phyloP scores from a whole-genome alignment of 129 eudicot genomes.

The Flaveria robusta region DNA sequence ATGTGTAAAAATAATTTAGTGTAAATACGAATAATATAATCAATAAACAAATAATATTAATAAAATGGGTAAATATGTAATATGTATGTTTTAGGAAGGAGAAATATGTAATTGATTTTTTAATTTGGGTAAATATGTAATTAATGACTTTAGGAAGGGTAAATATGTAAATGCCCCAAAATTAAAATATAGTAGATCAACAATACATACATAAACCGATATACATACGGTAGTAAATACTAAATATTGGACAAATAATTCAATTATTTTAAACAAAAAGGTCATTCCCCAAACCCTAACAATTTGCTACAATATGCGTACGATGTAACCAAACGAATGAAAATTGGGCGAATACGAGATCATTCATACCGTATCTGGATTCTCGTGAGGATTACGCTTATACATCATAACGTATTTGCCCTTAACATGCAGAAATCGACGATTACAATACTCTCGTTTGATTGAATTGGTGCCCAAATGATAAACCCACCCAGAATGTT shows the following conservation, averaged over 20 bases:
- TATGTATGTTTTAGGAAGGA: too few relatives aligned
- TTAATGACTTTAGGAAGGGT: too few relatives aligned
- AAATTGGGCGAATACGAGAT: background rate
- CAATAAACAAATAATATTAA: too few relatives aligned
- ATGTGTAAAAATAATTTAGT: too few relatives aligned
- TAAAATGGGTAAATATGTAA: too few relatives aligned
- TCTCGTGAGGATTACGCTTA: slow-evolving; percentile 69
- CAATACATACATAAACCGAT: too few relatives aligned
- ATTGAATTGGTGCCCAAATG: slow-evolving; percentile 68
- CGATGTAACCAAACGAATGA: background rate
- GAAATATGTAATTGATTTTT: too few relatives aligned
- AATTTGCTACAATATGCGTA: slow-evolving; percentile 6
- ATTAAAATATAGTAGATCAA: background rate
- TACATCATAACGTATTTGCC: slow-evolving; percentile 79
- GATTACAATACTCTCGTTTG: slow-evolving; percentile 69
- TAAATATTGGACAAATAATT: background rate
- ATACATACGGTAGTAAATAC: background rate
- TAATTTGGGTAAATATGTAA: too few relatives aligned
- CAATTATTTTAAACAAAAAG: background rate
- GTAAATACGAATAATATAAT: too few relatives aligned
- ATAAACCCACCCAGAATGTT: slow-evolving; percentile 79
- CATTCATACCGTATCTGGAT: slow-evolving; percentile 62
- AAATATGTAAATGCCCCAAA: too few relatives aligned
- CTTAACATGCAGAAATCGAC: slow-evolving; percentile 57
- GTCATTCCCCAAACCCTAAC: background rate